These are phyloP conservation scores for Epithemia pelagica DNA, from an alignment of 108 stramenopile species.

Conservation along the genomic window DNA sequence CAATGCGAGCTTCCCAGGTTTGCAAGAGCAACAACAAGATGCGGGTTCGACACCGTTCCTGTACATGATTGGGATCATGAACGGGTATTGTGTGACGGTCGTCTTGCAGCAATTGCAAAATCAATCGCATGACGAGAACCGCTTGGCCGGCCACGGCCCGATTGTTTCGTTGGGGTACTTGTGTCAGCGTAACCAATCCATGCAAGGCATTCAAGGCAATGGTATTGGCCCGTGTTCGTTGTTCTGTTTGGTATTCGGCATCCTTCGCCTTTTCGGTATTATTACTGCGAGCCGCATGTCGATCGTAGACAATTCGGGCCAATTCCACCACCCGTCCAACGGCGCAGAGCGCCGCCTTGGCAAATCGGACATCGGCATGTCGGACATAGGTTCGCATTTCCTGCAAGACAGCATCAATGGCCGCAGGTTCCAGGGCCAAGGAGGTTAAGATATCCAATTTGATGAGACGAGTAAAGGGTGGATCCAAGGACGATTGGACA, in stretches of 20 bases:
- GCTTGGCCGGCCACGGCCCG: conserved; percentile 86
- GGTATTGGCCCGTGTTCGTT: conserved; percentile 54
- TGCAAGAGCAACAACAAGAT: conserved; percentile 65
- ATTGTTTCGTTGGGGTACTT: conserved; percentile 40
- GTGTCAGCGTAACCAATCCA: conserved; percentile 82
- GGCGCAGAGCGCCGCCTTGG: conserved; percentile 79
- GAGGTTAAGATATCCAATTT: conserved; percentile 93
- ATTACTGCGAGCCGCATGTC: conserved; percentile 45
- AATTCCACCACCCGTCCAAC: conserved; percentile 84
- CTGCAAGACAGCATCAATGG: conserved; percentile 79
- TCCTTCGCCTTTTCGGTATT: not conserved
- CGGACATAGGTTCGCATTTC: conserved; percentile 92
- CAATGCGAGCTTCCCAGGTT: conserved; percentile 26
- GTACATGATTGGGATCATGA: conserved; percentile 60
- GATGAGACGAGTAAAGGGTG: conserved; percentile 84
- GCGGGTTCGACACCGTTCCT: conserved; percentile 45
- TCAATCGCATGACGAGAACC: conserved; percentile 76
- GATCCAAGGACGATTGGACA: conserved; percentile 86
- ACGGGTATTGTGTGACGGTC: conserved; percentile 14
- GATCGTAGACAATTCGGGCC: conserved; percentile 70
- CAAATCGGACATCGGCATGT: conserved; percentile 86
- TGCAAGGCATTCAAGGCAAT: conserved; percentile 75
- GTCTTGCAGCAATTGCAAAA: conserved; percentile 71
- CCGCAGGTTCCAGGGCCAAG: conserved; percentile 73
- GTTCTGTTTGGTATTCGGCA: too few species aligned